Evolutionary conservation across 2,329 filamentous ascomycete genomes (phyloP).

Genomic region (Sarocladiaceae sp.): DNA sequence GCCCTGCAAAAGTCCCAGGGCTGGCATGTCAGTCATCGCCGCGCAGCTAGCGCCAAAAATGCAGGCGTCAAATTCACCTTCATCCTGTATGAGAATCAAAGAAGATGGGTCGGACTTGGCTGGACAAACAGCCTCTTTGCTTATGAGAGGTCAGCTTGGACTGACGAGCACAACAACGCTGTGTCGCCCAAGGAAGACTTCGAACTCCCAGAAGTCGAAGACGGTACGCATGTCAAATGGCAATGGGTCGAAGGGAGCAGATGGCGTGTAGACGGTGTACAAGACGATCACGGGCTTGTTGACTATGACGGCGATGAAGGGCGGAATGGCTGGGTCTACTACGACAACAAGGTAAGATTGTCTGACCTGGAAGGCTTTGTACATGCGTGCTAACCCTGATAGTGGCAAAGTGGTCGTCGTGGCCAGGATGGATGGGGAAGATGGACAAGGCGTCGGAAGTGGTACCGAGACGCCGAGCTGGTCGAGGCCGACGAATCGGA

Average conservation of each 20-base stretch:
- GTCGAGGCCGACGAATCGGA: slow-evolving; percentile 57
- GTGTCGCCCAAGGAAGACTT: slow-evolving; percentile 68
- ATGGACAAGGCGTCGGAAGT: slow-evolving; percentile 89
- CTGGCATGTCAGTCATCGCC: slow-evolving; percentile 21
- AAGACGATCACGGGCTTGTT: slow-evolving; percentile 37
- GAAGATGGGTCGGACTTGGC: slow-evolving; percentile 87
- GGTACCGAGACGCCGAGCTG: slow-evolving; percentile 93
- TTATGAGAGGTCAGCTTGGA: slow-evolving; percentile 87
- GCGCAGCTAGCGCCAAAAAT: slow-evolving; percentile 42
- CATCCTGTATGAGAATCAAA: slow-evolving; percentile 92
- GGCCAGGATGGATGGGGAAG: slow-evolving; percentile 87
- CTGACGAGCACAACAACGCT: slow-evolving; percentile 86
- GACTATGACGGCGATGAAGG: slow-evolving; percentile 55
- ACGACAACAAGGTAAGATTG: slow-evolving; percentile 78
- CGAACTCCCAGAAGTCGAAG: slow-evolving; percentile 55
- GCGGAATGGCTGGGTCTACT: slow-evolving; percentile 87
- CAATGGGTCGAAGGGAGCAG: slow-evolving; percentile 78
- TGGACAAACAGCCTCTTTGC: slow-evolving; percentile 91
- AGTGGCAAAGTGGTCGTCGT: slow-evolving; percentile 86
- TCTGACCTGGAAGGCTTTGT: neutral
- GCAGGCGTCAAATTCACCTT: slow-evolving; percentile 93
- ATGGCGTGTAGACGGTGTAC: slow-evolving; percentile 78
- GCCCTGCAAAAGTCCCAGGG: slow-evolving; percentile 25
- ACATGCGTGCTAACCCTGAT: slow-evolving; percentile 10
- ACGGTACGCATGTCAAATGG: slow-evolving; percentile 51